These are phyloP conservation scores for Trichosporon inkin DNA, from an alignment of 1,284 basidiomycete species.

Conservation along the genomic window DNA sequence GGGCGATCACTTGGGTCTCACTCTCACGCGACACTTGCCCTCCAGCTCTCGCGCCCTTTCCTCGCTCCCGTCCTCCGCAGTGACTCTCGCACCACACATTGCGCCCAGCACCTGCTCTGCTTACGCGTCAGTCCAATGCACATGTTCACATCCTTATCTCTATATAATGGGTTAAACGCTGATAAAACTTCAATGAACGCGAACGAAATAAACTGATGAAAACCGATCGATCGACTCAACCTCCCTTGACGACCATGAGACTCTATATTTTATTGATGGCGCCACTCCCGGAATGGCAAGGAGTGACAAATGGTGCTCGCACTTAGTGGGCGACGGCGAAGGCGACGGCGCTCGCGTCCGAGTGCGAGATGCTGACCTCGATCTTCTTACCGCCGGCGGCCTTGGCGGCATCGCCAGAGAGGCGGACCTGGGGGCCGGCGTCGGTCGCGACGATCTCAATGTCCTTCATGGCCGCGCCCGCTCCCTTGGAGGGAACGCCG, in stretches of 20 bases:
- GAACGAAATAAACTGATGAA: conserved; percentile 5
- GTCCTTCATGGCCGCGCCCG: conserved; percentile 87
- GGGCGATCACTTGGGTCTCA: no score
- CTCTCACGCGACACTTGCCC: no score
- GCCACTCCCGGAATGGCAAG: background rate
- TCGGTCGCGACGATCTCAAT: conserved; percentile 81
- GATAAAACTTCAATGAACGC: background rate
- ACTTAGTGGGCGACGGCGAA: conserved; percentile 48
- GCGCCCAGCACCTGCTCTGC: background rate
- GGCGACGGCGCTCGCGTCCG: conserved; percentile 48
- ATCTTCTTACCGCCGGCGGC: conserved; percentile 73
- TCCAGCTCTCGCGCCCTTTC: no score
- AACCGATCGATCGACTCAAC: background rate
- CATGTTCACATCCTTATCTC: conserved; percentile 8
- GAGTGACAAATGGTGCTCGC: background rate
- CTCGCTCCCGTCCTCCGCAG: no score
- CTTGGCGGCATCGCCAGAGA: conserved; percentile 75
- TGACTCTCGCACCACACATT: no score
- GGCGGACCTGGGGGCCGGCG: conserved; percentile 62
- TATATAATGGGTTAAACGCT: background rate
- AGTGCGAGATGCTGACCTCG: conserved; percentile 81
- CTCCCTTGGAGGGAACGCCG: conserved; percentile 83
- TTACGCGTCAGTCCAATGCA: background rate
- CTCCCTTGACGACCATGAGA: background rate
- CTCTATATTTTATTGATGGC: conserved; percentile 4